Evolutionary conservation across 306 rosid genomes (phyloP).

Genomic region (Vigna trinervia): DNA sequence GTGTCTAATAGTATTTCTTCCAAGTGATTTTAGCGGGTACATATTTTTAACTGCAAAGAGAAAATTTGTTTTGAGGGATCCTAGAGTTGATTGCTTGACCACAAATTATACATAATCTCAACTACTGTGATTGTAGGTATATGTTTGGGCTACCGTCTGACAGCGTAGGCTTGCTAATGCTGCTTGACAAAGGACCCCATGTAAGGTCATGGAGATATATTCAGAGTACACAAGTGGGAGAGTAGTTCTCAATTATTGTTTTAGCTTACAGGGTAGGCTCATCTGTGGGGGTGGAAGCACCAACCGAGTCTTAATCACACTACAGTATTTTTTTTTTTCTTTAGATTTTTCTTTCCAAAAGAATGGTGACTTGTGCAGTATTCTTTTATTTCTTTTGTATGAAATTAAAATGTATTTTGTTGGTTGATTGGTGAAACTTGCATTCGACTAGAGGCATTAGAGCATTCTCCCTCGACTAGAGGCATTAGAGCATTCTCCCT

Average conservation of each 20-base stretch:
- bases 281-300: slow-evolving; percentile 38
- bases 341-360: slow-evolving; percentile 56
- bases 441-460: slow-evolving; percentile 38
- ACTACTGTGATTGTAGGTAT: slow-evolving; percentile 62
- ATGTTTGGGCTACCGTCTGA: slow-evolving; percentile 68
- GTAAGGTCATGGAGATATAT: slow-evolving; percentile 81
- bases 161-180: slow-evolving; percentile 74
- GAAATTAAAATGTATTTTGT: slow-evolving; percentile 51
- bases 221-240: slow-evolving; percentile 65
- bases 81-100: slow-evolving; percentile 32
- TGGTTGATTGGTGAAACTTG: slow-evolving; percentile 54
- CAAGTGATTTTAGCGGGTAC: background rate
- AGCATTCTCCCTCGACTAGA: slow-evolving; percentile 40
- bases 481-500: slow-evolving; percentile 41
- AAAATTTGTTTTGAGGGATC: background rate
- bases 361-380: slow-evolving; percentile 53
- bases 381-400: slow-evolving; percentile 54
- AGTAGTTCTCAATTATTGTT: slow-evolving; percentile 40
- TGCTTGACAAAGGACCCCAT: slow-evolving; percentile 70
- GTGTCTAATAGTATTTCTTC: slow-evolving; percentile 13
- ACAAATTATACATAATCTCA: slow-evolving; percentile 10
- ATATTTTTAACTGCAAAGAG: background rate
- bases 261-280: slow-evolving; percentile 39
- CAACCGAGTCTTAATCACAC: slow-evolving; percentile 44
- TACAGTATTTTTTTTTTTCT: background rate